These are phyloP conservation scores for Nicotiana sylvestris DNA, from an alignment of 257 asterid species.

Conservation along the genomic window DNA sequence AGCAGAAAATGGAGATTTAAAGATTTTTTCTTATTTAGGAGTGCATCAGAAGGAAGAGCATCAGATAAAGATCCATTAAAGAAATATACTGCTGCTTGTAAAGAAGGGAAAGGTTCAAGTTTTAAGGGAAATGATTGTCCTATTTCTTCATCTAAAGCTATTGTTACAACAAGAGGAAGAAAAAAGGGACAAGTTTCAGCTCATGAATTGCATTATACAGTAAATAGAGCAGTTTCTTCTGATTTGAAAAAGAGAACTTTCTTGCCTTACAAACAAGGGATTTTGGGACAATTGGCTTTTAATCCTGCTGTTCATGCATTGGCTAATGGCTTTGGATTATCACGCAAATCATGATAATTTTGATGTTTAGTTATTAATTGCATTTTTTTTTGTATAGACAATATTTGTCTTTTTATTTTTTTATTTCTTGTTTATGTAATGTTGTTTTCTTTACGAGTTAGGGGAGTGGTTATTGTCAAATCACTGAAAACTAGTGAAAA, in stretches of 20 bases:
- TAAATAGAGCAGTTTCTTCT: constrained; percentile 66
- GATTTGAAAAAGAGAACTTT: constrained; percentile 71
- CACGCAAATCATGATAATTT: constrained; percentile 25
- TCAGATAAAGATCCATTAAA: constrained; percentile 33
- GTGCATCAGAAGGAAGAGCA: constrained; percentile 55
- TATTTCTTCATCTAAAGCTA: constrained; percentile 10
- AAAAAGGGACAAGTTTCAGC: constrained; percentile 51
- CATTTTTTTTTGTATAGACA: background rate
- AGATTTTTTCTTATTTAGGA: constrained; percentile 45
- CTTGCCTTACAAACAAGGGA: constrained; percentile 79
- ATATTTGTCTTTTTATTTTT: background rate
- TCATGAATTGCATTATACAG: constrained; percentile 67
- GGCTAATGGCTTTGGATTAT: constrained; percentile 66
- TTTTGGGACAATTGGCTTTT: constrained; percentile 54
- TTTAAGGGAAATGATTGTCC: constrained; percentile 10
- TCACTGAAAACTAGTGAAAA: background rate
- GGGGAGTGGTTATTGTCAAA: constrained; percentile 4
- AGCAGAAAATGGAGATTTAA: constrained; percentile 35
- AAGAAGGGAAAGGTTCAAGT: constrained; percentile 11
- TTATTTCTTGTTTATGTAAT: background rate
- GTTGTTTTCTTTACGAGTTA: background rate
- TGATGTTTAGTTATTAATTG: background rate
- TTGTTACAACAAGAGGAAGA: constrained; percentile 10
- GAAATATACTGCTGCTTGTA: constrained; percentile 27
- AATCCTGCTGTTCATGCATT: constrained; percentile 60